Conservation (phyloP, 768 basidiomycete species). For the Lyophyllum semitale region DNA sequence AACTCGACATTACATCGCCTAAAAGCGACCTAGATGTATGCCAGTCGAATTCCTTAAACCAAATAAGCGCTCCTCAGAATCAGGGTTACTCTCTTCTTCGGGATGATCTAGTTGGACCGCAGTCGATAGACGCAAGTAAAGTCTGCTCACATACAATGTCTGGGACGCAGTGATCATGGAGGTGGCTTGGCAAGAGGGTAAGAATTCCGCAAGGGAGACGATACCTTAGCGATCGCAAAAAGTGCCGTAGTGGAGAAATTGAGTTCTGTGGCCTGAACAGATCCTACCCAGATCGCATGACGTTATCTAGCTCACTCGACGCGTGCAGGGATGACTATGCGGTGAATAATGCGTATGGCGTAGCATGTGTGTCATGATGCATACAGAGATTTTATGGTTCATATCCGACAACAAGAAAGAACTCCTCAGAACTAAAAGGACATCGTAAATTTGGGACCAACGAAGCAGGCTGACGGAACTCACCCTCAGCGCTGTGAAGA, state of each 20-base stretch:
- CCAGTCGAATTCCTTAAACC: too few relatives aligned
- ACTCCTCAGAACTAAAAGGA: conserved; percentile 35
- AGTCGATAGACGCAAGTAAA: too few relatives aligned
- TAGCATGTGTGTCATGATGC: conserved; percentile 33
- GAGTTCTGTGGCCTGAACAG: background rate
- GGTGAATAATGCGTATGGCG: conserved; percentile 16
- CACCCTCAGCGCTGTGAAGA: conserved; percentile 87
- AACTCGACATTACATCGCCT: too few relatives aligned
- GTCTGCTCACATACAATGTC: too few relatives aligned
- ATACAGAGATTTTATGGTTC: conserved; percentile 35
- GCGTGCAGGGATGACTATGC: background rate
- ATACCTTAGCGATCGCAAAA: background rate
- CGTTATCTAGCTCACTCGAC: background rate
- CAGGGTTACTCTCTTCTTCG: too few relatives aligned
- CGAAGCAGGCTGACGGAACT: conserved; percentile 19
- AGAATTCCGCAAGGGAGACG: too few relatives aligned
- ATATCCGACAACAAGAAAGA: conserved; percentile 28
- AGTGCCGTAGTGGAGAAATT: background rate
- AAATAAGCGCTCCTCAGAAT: too few relatives aligned
- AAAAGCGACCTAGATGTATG: too few relatives aligned
- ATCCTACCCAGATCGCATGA: background rate
- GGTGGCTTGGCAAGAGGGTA: too few relatives aligned
- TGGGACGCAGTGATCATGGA: too few relatives aligned
- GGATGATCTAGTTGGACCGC: too few relatives aligned
- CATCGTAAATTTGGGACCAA: conserved; percentile 2